Percentiles rank a stretch among this genome's conserved stretches.
These are phyloP conservation scores for Mycena maculata DNA, from an alignment of 768 basidiomycete species.

Conservation along the genomic window DNA sequence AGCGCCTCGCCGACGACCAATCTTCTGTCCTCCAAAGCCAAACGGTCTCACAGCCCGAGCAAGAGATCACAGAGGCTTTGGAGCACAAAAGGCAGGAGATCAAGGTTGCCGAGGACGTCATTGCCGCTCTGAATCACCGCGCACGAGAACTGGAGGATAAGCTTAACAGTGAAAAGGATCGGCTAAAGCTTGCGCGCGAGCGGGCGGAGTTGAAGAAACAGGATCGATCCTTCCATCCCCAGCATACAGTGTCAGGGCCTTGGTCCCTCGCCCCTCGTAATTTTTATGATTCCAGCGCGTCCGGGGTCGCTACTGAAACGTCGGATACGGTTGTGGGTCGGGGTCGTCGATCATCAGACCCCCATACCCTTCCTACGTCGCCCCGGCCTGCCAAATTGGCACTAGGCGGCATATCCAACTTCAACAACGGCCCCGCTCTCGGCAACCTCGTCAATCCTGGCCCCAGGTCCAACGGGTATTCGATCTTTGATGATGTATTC, in stretches of 20 bases:
- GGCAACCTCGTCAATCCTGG: conserved; percentile 28
- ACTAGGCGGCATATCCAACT: conserved; percentile 45
- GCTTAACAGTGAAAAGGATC: conserved; percentile 71
- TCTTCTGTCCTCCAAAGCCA: conserved; percentile 60
- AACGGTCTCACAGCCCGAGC: conserved; percentile 61
- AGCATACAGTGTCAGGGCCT: conserved; percentile 36
- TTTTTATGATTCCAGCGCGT: conserved; percentile 30
- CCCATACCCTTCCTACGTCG: conserved; percentile 36
- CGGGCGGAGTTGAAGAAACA: conserved; percentile 64
- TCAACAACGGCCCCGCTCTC: conserved; percentile 30
- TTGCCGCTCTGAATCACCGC: conserved; percentile 69
- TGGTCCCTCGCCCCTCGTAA: conserved; percentile 34
- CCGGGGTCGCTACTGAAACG: conserved; percentile 15
- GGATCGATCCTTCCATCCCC: conserved; percentile 50
- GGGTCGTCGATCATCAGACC: conserved; percentile 29
- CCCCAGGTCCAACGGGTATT: conserved; percentile 52
- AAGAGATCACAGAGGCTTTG: conserved; percentile 63
- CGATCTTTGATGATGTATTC: conserved; percentile 55
- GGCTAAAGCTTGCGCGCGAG: conserved; percentile 68
- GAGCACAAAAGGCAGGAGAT: conserved; percentile 71
- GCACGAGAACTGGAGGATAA: conserved; percentile 81
- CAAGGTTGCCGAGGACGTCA: conserved; percentile 72
- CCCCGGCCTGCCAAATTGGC: conserved; percentile 45
- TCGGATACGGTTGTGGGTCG: conserved; percentile 24
- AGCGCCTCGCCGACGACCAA: conserved; percentile 67